Evolutionary conservation across 2,329 filamentous ascomycete species (phyloP), one percentile per base, ranked within the genome.

Genomic region (Phialemoniopsis sp.): DNA sequence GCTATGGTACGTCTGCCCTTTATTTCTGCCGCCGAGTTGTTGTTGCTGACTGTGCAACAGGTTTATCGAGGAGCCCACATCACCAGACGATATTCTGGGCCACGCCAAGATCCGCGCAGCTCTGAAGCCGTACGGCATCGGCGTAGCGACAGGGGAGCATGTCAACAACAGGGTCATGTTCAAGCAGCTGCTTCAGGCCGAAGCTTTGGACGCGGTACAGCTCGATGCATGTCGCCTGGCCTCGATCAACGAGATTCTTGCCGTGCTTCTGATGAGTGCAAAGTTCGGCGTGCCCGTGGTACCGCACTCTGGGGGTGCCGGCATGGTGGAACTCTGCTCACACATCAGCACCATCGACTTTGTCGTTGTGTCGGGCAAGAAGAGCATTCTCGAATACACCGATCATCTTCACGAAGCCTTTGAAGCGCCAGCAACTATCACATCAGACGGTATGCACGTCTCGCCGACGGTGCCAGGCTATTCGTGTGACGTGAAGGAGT

Each of bases 51-150:
- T 30, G 29, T n/a, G n/a, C 10, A 30, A 30, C 29, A 30, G 85
- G 84, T 91, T 91, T 66, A 91, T 91, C 55, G 87, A 91, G 65
- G 87, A 93, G 70, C 87, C 87, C 2, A 93, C 87, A 13, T 87
- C 81, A 9, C 87, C 87, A 5, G 87, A 91, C 54, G 87, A 91
- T 56, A 80, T 91, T 39, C 78, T 89, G 40, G 87, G 87, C 38
- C 87, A 93, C 71, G 85, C 84, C 52, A 80, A 84, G 3, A 80
- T 91, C 51, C 79, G 85, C 33, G 81, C 89, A 45, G 87, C 87
- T 8, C 77, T 93, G 8, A 74, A 76, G 50, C 78, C 83, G 1
- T 70, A 79, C 55, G 76, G 74, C 39, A 85, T 93, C 49, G 85
- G 85, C 42, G 87, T 91, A 5, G 87, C 87, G 6, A 91, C 87